phyloP scores from a whole-genome alignment of 2,329 filamentous ascomycete species.

The Venturia oleaginea region DNA sequence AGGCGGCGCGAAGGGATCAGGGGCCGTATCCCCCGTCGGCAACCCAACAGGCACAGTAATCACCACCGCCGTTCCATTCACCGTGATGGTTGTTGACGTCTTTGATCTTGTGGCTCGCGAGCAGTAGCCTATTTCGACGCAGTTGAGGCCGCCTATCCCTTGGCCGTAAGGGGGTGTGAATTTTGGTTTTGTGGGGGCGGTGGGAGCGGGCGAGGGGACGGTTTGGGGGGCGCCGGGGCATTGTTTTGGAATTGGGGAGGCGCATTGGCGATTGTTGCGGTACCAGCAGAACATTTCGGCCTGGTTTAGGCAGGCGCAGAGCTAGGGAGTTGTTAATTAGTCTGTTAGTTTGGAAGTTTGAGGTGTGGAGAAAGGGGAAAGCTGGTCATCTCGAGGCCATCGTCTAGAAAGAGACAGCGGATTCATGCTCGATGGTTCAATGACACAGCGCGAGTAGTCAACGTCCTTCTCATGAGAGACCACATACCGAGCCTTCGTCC shows the following conservation, averaged over 20 bases:
- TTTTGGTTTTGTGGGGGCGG: not conserved
- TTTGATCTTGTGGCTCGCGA: not conserved
- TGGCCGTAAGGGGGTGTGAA: slow-evolving; percentile 8
- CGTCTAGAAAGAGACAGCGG: not conserved
- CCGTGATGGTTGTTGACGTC: not conserved
- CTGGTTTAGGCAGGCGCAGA: slow-evolving; percentile 10
- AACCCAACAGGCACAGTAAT: not conserved
- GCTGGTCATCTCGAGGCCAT: not conserved
- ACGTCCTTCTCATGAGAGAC: not conserved
- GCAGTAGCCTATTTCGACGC: slow-evolving; percentile 12
- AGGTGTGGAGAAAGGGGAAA: not conserved
- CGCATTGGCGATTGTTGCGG: slow-evolving; percentile 5
- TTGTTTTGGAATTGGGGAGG: not conserved
- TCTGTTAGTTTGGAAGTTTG: not conserved
- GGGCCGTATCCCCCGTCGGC: slow-evolving; percentile 1
- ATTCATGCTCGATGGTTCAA: not conserved
- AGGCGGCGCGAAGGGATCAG: not conserved
- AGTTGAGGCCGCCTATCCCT: slow-evolving; percentile 9
- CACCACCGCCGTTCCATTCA: not conserved
- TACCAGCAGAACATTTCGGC: slow-evolving; percentile 10
- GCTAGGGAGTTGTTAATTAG: not conserved
- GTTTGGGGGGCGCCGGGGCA: not conserved
- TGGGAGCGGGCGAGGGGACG: not conserved
- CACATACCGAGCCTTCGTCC: slow-evolving; percentile 8
- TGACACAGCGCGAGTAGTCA: not conserved